phyloP scores from a whole-genome alignment of 2,329 filamentous ascomycete genomes.

The Fusarium musae region DNA sequence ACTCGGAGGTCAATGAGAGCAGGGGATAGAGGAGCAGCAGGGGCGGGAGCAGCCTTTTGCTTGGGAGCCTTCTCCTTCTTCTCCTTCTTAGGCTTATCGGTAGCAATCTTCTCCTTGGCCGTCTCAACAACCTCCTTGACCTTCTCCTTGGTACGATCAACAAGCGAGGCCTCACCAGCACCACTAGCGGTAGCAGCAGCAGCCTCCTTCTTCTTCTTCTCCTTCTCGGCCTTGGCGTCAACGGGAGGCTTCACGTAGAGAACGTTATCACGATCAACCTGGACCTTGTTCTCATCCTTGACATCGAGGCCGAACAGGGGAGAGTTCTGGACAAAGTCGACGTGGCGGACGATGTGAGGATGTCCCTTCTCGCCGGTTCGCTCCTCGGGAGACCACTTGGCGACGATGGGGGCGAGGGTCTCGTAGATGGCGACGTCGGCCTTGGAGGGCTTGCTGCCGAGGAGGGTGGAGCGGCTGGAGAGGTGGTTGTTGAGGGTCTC shows the following conservation, averaged over 20 bases:
- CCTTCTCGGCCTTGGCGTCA: conserved; percentile 94
- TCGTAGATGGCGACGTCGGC: conserved; percentile 88
- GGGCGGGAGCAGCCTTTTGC: conserved; percentile 72
- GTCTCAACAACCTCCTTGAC: conserved; percentile 66
- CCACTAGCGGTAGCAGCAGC: conserved; percentile 67
- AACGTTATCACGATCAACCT: conserved; percentile 81
- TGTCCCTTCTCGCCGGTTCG: conserved; percentile 88
- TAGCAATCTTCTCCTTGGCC: conserved; percentile 53
- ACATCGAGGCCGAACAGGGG: conserved; percentile 77
- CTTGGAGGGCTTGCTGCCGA: conserved; percentile 88
- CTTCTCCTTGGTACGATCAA: conserved; percentile 71
- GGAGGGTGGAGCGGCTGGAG: conserved; percentile 85
- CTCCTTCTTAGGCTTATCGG: conserved; percentile 75
- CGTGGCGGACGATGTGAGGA: conserved; percentile 88
- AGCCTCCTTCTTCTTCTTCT: conserved; percentile 94
- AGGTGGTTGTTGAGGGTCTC: conserved; percentile 87
- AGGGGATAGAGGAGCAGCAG: conserved; percentile 82
- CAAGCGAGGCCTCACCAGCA: conserved; percentile 58
- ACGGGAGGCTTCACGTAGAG: conserved; percentile 89
- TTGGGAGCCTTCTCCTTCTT: conserved; percentile 92
- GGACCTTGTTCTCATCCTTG: conserved; percentile 77
- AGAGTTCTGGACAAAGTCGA: conserved; percentile 96
- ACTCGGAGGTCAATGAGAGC: conserved; percentile 93
- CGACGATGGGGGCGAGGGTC: conserved; percentile 78
- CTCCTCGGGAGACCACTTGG: conserved; percentile 84